Conservation (phyloP, 371 early-diverging fungal genomes). For the Apophysomyces trapeziformis region DNA sequence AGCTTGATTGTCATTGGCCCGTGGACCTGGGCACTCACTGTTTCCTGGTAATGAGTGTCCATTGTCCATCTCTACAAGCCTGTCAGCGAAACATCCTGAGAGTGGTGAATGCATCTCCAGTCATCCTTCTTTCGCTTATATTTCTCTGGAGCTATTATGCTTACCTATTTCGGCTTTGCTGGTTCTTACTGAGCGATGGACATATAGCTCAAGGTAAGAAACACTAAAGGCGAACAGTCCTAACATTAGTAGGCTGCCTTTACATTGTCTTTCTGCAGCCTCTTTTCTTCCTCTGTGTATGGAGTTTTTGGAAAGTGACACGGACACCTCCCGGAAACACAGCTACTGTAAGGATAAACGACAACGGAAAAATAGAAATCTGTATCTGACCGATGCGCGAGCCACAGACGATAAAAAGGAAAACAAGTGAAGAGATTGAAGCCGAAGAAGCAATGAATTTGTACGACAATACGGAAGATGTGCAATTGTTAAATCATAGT, state of each 20-base stretch:
- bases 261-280: constrained; percentile 44
- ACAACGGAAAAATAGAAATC: neutral
- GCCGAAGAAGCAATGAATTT: constrained; percentile 13
- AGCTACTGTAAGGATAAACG: constrained; percentile 21
- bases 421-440: constrained; percentile 12
- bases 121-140: constrained; percentile 33
- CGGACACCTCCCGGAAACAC: constrained; percentile 50
- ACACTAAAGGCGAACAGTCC: neutral
- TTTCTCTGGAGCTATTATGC: constrained; percentile 49
- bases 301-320: constrained; percentile 47
- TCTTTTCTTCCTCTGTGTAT: constrained; percentile 40
- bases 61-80: constrained; percentile 6
- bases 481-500: constrained; percentile 22
- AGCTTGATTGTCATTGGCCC: neutral
- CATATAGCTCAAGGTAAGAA: constrained; percentile 39
- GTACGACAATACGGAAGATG: constrained; percentile 17
- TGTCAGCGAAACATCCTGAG: constrained; percentile 26
- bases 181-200: constrained; percentile 31
- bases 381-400: neutral
- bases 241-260: constrained; percentile 26
- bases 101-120: constrained; percentile 44
- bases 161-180: constrained; percentile 34
- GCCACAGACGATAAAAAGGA: constrained; percentile 13
- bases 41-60: constrained; percentile 2
- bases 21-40: neutral